Conservation (phyloP, 371 early-diverging fungal genomes). For the Umbelopsis sp. region DNA sequence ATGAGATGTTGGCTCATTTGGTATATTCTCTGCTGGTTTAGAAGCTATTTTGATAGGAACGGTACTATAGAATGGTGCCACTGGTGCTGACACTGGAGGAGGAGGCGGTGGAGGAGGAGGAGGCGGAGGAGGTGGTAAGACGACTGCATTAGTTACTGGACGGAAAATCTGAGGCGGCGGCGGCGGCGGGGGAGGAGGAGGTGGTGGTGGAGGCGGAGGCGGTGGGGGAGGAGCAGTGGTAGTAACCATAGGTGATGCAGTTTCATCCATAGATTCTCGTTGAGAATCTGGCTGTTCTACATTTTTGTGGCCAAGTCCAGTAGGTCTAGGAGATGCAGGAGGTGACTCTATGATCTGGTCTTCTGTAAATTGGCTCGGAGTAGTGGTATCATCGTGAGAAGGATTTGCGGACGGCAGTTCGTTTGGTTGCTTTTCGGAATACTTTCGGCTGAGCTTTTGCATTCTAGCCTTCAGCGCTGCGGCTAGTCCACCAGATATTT, state of each 20-base stretch:
- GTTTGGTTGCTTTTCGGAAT: background rate
- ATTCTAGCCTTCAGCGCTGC: constrained; percentile 9
- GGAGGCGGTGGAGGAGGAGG: constrained; percentile 37
- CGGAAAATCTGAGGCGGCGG: constrained; percentile 4
- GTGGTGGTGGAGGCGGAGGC: constrained; percentile 21
- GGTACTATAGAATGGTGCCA: constrained; percentile 29
- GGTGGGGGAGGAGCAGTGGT: constrained; percentile 19
- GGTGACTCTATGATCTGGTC: background rate
- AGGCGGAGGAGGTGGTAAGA: constrained; percentile 19
- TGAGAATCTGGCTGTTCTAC: constrained; percentile 24
- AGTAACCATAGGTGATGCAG: constrained; percentile 1
- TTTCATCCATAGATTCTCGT: background rate
- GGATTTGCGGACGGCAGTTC: background rate
- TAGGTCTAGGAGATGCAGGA: constrained; percentile 25
- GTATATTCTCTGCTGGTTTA: constrained; percentile 34
- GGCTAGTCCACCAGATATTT: constrained; percentile 11
- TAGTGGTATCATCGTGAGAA: background rate
- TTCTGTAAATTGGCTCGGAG: background rate
- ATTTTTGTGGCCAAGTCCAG: constrained; percentile 20
- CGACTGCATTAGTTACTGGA: background rate
- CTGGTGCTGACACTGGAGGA: constrained; percentile 27
- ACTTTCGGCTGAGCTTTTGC: constrained; percentile 7
- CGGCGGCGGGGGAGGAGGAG: constrained; percentile 1
- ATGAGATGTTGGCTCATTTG: constrained; percentile 32
- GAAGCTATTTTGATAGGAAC: constrained; percentile 37